Evolutionary conservation across 2,329 filamentous ascomycete genomes (phyloP).

Genomic region (Alternaria infectoria): DNA sequence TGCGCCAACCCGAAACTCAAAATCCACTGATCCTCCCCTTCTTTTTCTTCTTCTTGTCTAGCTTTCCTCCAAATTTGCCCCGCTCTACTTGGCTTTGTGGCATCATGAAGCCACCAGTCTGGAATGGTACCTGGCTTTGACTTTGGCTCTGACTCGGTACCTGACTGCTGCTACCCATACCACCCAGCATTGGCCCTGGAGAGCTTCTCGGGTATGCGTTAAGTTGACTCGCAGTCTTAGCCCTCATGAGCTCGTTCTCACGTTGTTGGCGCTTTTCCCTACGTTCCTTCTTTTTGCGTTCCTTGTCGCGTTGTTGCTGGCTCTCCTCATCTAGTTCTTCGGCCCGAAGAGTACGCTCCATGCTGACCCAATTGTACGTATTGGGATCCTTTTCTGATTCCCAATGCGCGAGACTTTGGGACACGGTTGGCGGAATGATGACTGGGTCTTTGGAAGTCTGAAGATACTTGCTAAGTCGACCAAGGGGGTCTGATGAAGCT

Average conservation of each 20-base stretch:
- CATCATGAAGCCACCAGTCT: conserved; percentile 4
- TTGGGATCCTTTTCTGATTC: conserved; percentile 44
- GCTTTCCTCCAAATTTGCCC: conserved; percentile 43
- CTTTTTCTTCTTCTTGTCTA: conserved; percentile 44
- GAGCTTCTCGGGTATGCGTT: conserved; percentile 29
- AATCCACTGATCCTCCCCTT: conserved; percentile 46
- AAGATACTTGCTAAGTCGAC: conserved; percentile 48
- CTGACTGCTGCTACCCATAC: conserved; percentile 35
- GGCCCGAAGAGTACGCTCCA: conserved; percentile 34
- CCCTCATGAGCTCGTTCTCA: conserved; percentile 41
- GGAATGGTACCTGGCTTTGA: conserved; percentile 5
- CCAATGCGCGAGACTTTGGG: conserved; percentile 53
- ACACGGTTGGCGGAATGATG: conserved; percentile 41
- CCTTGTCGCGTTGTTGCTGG: conserved; percentile 46
- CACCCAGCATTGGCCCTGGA: conserved; percentile 31
- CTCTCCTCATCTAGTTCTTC: conserved; percentile 42
- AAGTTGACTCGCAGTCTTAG: conserved; percentile 30
- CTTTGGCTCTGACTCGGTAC: conserved; percentile 15
- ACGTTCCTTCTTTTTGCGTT: conserved; percentile 49
- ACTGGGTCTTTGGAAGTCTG: conserved; percentile 20
- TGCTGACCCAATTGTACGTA: conserved; percentile 51
- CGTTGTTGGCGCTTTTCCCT: conserved; percentile 50
- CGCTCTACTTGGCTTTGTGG: conserved; percentile 44
- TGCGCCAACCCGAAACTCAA: background rate
- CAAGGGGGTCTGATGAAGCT: conserved; percentile 20